Evolutionary conservation across 331 rosid species (phyloP).

Genomic region (Saraca asoca): DNA sequence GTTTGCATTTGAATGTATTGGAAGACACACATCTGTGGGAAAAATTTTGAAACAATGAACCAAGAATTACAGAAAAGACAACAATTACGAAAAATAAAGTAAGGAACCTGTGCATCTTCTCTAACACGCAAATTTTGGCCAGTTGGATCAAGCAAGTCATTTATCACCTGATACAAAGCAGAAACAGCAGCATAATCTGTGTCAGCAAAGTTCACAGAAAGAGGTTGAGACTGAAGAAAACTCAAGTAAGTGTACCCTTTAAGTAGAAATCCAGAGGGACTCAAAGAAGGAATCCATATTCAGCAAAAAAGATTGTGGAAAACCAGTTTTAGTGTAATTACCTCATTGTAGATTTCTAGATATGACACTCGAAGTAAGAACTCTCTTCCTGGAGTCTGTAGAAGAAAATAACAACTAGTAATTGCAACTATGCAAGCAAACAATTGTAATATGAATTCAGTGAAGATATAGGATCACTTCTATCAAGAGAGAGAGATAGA

Average conservation of each 20-base stretch:
- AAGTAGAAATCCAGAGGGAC: conserved; percentile 7
- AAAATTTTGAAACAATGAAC: conserved; percentile 4
- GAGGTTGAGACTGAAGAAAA: conserved; percentile 1
- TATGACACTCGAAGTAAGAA: conserved; percentile 95
- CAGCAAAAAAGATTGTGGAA: conserved; percentile 6
- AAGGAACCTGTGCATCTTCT: conserved; percentile 95
- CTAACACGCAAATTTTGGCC: conserved; percentile 97
- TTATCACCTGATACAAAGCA: conserved; percentile 83
- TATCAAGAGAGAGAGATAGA: no score
- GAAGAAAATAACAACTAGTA: conserved; percentile 35
- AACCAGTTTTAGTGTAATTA: conserved; percentile 33
- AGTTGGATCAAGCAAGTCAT: conserved; percentile 98
- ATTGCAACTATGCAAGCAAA: conserved; percentile 12
- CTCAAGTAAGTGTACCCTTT: background rate
- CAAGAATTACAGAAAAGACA: conserved; percentile 11
- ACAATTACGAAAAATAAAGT: conserved; percentile 26
- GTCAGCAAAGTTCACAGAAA: conserved; percentile 2
- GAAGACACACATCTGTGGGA: conserved; percentile 12
- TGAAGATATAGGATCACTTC: conserved; percentile 27
- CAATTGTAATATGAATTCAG: conserved; percentile 11
- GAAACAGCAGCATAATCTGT: conserved; percentile 25
- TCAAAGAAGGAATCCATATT: background rate
- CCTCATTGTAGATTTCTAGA: conserved; percentile 98
- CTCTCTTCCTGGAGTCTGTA: conserved; percentile 99
- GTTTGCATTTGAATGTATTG: background rate